A percentile compares a stretch with the other conserved stretches of the same genome.
phyloP scores from a whole-genome alignment of 106 monocot species.

The Allium sativum region DNA sequence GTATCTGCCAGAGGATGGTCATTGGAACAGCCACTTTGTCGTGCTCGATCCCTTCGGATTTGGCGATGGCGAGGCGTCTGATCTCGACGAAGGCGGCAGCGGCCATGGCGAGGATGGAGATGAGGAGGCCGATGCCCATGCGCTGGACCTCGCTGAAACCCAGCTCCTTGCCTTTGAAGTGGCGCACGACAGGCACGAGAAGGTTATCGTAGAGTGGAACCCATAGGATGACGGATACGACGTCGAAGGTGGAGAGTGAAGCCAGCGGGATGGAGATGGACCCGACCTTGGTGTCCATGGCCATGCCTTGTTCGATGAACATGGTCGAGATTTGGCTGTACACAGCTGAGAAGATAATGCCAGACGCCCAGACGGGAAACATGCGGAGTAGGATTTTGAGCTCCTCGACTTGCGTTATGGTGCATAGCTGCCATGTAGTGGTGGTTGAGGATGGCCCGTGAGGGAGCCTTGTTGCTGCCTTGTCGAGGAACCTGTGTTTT shows the following conservation, averaged over 20 bases:
- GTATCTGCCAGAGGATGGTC: conserved; percentile 65
- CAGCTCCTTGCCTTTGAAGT: conserved; percentile 45
- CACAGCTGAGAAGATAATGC: conserved; percentile 42
- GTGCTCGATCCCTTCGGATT: conserved; percentile 20
- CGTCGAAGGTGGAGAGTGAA: conserved; percentile 47
- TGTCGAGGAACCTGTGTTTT: conserved; percentile 37
- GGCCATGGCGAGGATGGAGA: conserved; percentile 44
- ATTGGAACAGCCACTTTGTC: conserved; percentile 30
- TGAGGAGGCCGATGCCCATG: conserved; percentile 53
- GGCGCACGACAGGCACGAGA: conserved; percentile 35
- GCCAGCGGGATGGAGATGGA: conserved; percentile 56
- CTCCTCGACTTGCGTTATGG: conserved; percentile 68
- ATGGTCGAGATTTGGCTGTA: conserved; percentile 47
- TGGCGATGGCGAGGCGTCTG: conserved; percentile 36
- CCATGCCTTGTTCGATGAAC: conserved; percentile 71
- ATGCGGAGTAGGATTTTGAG: conserved; percentile 54
- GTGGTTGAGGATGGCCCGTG: conserved; percentile 14
- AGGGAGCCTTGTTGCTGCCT: conserved; percentile 26
- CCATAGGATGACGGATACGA: conserved; percentile 42
- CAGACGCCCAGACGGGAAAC: conserved; percentile 55
- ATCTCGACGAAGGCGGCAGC: conserved; percentile 49
- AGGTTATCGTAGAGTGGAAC: conserved; percentile 53
- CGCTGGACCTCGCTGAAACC: conserved; percentile 55
- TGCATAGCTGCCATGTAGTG: conserved; percentile 52
- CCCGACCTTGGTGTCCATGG: conserved; percentile 29